Evolutionary conservation across 352 stramenopile species (phyloP), one percentile per base, ranked within the genome.

Genomic region (Phytophthora citricola): DNA sequence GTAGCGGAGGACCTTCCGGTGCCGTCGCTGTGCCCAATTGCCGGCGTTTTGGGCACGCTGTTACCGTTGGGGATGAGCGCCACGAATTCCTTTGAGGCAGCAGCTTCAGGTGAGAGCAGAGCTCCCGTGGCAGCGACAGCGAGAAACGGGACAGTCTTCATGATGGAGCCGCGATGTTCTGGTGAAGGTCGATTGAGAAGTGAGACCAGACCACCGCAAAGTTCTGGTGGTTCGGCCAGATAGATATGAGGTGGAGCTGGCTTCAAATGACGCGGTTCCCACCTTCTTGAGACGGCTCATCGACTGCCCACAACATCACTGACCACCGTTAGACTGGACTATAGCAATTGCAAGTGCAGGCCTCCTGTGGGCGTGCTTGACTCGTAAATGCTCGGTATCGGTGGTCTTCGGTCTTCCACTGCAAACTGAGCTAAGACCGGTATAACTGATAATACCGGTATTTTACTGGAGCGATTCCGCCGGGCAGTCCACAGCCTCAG

Each of bases 1-100:
- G 47, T 47, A 14, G 31, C 27, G 1, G 44, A 53, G 3, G 34
- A 47, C 3, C 29, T 29, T 12, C 62, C 73, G 1, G 41, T 64
- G 20, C 58, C 66, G 29, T 77, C 57, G 3, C 56, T 49, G 50
- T 87, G 78, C 2, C 78, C 78, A 31, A 87, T 41, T 8, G 72
- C 78, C 0, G 29, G 12, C 10, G 76, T 62, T 15, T 64, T 55
- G 4, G 54, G 27, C 0, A 86, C 75, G 45, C 81, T 86, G 24
- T 22, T 63, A 51, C 75, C 75, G 20, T 85, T 87, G 3, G 78
- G 78, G 9, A 87, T 45, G 5, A 46, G 34, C 1, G 56, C 32
- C 9, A 80, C 69, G 51, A 73, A 83, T 38, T 66, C 11, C 26
- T 63, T 57, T 20, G 24, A 52, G 4, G 58, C 64, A 6, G 20